phyloP scores from a whole-genome alignment of 2,329 filamentous ascomycete species.

The Canariomyces notabilis region DNA sequence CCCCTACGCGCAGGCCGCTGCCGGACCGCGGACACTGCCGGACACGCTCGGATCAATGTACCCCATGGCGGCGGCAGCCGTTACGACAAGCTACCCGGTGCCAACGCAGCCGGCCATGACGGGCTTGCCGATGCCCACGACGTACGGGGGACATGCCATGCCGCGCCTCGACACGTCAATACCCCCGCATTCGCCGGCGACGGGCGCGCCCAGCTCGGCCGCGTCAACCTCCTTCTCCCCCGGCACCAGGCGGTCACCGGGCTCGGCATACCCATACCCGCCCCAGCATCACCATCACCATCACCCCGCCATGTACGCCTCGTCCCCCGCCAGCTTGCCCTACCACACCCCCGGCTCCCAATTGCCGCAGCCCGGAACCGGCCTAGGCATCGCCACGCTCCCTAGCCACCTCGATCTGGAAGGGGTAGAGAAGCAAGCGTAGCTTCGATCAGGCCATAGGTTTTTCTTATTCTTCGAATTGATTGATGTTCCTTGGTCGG shows the following conservation, averaged over 20 bases:
- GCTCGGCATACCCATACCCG: constrained; percentile 8
- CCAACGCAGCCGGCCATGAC: constrained; percentile 14
- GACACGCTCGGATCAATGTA: constrained; percentile 20
- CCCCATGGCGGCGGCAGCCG: too few relatives aligned
- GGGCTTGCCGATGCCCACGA: constrained; percentile 17
- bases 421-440: not conserved
- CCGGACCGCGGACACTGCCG: constrained; percentile 25
- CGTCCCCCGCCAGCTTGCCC: constrained; percentile 3
- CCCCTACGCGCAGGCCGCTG: constrained; percentile 12
- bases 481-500: too few relatives aligned
- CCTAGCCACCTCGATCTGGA: not conserved
- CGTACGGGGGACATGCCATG: constrained; percentile 16
- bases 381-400: not conserved
- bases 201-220: constrained; percentile 16
- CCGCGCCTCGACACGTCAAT: constrained; percentile 23
- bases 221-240: constrained; percentile 22
- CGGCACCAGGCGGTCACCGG: constrained; percentile 13
- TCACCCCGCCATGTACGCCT: not conserved
- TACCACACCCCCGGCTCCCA: constrained; percentile 1
- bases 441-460: too few relatives aligned
- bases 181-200: constrained; percentile 17
- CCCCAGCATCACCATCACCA: constrained; percentile 1
- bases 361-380: not conserved
- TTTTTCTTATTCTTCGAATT: not conserved
- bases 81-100: constrained; percentile 17